Base-by-base conservation (phyloP, 148 eudicot genomes). In the Persicaria tinctoria region DNA sequence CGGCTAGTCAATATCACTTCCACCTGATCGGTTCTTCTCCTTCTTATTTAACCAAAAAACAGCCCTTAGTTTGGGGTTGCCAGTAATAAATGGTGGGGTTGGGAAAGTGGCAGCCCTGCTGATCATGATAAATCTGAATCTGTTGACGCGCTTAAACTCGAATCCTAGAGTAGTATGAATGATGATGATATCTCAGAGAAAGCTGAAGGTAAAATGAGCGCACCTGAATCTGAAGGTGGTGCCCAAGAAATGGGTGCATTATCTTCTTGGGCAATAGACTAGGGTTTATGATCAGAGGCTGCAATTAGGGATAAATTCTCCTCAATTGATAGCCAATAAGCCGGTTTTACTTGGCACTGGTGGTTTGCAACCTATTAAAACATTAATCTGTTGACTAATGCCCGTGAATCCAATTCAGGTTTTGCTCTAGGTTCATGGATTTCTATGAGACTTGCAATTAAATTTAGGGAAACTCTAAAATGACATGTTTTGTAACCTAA, bases 41-140 rank as follows among this genome's bases (percentile, higher is more conserved):
- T 77, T 77, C 72, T 77, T 77, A 74, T 92, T 91, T 80, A 95
- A 87, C 98, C 98, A 95, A 71, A 95, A 84, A 54, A 95, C 98
- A 77, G 97, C 79, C 84, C 88, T 87, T 79, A 95, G 83, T 75
- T 86, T 83, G 64, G 80, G 83, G 73, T 47, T 14, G 69, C 78
- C 71, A 78, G 78, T n/a, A 51, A 71, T 46, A 83, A 77, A 80
- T 87, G 96, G 92, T 90, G 92, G 96, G 88, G 84, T 32, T 32
- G 38, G 13, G 44, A 20, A 81, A 82, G 80, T 73, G 82, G 74
- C 32, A 76, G 38, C 54, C 76, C 47, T 54, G 72, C 53, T 68
- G 23, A 14, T 32, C 69, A 55, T 79, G 75, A 57, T 49, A 73
- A 73, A 11, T 73, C 72, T n/a, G 73, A 59, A 17, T 69, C 74